These are phyloP conservation scores for Beauveria caledonica DNA, from an alignment of 2,329 filamentous ascomycete genomes.

Conservation along the genomic window DNA sequence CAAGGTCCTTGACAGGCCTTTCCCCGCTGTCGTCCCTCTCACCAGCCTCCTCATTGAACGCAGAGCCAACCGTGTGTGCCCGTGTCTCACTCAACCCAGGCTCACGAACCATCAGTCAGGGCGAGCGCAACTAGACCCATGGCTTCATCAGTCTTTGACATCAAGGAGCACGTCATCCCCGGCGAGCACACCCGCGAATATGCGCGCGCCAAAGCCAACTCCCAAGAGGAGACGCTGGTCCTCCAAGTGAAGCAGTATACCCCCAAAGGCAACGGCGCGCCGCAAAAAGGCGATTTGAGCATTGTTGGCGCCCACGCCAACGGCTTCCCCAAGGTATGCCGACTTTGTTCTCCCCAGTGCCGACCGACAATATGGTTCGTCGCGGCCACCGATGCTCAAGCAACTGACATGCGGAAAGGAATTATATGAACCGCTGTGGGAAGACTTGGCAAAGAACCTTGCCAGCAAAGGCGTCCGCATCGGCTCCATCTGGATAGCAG, in stretches of 20 bases:
- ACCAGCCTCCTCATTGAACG: too few relatives aligned
- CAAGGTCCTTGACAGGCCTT: background rate
- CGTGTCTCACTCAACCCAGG: too few relatives aligned
- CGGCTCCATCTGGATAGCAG: constrained; percentile 80
- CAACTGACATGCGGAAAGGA: constrained; percentile 47
- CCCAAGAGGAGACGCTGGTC: constrained; percentile 66
- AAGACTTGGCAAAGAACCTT: constrained; percentile 59
- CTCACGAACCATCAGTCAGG: too few relatives aligned
- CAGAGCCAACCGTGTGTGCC: too few relatives aligned
- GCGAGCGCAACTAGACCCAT: background rate
- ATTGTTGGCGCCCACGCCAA: constrained; percentile 85
- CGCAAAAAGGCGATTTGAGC: constrained; percentile 69
- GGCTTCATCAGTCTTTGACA: constrained; percentile 41
- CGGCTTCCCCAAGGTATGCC: constrained; percentile 73
- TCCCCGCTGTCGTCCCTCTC: too few relatives aligned
- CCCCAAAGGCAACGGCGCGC: constrained; percentile 59
- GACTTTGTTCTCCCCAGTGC: background rate
- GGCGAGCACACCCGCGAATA: constrained; percentile 79
- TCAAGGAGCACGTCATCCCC: constrained; percentile 66
- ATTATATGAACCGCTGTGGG: constrained; percentile 87
- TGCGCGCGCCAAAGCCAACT: constrained; percentile 59
- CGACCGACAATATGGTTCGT: too few relatives aligned
- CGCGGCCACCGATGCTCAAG: background rate
- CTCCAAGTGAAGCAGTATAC: constrained; percentile 84
- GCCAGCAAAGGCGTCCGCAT: constrained; percentile 58